Percentiles rank a stretch among this genome's conserved stretches.
These are phyloP conservation scores for Medakamo hakoo DNA, from an alignment of 139 green algal genomes.

Conservation along the genomic window DNA sequence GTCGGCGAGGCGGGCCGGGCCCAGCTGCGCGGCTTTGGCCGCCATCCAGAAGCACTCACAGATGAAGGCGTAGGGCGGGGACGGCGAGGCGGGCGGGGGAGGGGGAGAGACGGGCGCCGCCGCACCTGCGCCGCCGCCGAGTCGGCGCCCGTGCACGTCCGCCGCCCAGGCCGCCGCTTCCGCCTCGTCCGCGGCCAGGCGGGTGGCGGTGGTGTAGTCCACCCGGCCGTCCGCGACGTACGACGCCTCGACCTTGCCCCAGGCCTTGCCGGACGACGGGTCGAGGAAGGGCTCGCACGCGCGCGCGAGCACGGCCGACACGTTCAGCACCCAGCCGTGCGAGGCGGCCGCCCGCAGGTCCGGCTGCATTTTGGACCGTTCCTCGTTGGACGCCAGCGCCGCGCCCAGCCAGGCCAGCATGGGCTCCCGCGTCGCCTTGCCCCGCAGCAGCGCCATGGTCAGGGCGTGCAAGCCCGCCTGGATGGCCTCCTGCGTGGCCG, in stretches of 20 bases:
- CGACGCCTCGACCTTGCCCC: conserved; percentile 27
- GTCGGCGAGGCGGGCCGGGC: conserved; percentile 36
- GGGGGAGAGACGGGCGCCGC: neutral
- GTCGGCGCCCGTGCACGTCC: conserved; percentile 4
- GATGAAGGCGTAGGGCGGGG: conserved; percentile 74
- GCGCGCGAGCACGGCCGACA: conserved; percentile 52
- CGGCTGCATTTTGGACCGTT: conserved; percentile 62
- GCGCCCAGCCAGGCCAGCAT: conserved; percentile 61
- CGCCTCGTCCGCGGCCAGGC: conserved; percentile 31
- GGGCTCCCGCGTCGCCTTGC: conserved; percentile 26
- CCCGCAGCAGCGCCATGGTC: conserved; percentile 47
- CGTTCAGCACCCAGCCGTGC: conserved; percentile 74
- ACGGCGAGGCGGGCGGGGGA: neutral
- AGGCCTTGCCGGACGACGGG: conserved; percentile 30
- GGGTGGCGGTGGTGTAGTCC: conserved; percentile 28
- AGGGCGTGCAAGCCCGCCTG: conserved; percentile 26
- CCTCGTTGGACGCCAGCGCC: conserved; percentile 56
- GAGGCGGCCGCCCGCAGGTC: conserved; percentile 21
- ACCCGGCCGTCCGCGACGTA: neutral
- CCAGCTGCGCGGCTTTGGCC: conserved; percentile 62
- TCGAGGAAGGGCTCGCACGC: conserved; percentile 81
- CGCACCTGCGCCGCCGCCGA: conserved; percentile 12
- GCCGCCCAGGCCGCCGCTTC: conserved; percentile 36
- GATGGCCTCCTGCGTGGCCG: conserved; percentile 27
- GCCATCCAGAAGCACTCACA: conserved; percentile 94